Conservation (phyloP, 345 rosid genomes). For the Gossypioides kirkii region DNA sequence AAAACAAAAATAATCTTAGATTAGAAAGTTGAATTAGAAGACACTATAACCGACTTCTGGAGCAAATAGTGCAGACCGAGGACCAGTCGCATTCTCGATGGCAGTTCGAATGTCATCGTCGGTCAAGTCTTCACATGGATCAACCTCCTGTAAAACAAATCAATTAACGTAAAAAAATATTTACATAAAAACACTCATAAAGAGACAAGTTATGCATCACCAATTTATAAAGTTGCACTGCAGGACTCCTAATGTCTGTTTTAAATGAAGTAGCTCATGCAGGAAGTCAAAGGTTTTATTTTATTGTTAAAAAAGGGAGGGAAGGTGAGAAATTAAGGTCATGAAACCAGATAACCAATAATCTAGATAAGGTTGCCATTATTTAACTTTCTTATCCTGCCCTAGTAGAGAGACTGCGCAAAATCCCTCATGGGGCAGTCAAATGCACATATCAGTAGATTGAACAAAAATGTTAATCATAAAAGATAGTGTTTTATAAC, state of each 20-base stretch:
- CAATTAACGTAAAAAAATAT: neutral
- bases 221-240: neutral
- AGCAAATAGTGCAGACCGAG: constrained; percentile 78
- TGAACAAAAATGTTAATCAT: neutral
- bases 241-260: neutral
- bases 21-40: constrained; percentile 5
- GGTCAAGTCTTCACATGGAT: constrained; percentile 94
- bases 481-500: neutral
- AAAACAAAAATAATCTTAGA: constrained; percentile 2
- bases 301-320: neutral
- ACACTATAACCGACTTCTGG: constrained; percentile 57
- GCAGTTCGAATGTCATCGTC: constrained; percentile 87
- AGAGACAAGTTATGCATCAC: neutral
- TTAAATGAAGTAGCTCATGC: neutral
- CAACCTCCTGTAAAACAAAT: constrained; percentile 62
- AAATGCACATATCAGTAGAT: neutral
- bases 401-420: neutral
- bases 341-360: neutral
- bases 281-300: neutral
- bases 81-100: constrained; percentile 96
- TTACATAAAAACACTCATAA: neutral
- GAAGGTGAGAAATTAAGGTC: neutral
- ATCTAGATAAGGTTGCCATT: neutral
- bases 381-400: neutral
- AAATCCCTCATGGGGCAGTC: neutral